Base-by-base conservation (phyloP, 768 basidiomycete genomes). In the Termitomyces sp. region DNA sequence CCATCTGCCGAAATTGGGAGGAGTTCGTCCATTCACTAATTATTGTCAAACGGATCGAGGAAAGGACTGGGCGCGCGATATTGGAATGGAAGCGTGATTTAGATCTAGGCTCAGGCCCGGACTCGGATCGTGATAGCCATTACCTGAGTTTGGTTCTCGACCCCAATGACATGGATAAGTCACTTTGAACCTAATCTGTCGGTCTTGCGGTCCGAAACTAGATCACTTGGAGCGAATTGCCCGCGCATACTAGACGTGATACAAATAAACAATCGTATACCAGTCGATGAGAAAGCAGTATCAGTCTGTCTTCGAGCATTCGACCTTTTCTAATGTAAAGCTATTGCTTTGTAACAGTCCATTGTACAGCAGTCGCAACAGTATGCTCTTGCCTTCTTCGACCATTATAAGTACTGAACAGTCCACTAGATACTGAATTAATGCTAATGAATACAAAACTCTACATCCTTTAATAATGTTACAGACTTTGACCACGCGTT, bases 141-240 rank as follows among this genome's bases (percentile, higher is more conserved):
- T 53, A 53, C 33, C 26, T 44, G 42, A 44, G 52, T 44, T n/a
- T 53, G 42, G 42, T 44, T 53, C 52, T 53, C 14, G 31, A 53
- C 23, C 52, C 52, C 30, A n/a, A 23, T 14, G 43, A 53, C 8
- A 44, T 21, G 19, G 52, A 44, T 15, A 33, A 45, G 26, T 51
- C 40, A 5, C n/a, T 37, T 40, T 28, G 38, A 41, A 30, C 17
- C 40, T 17, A 17, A n/a, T n/a, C 17, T 6, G 15, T 51, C 26
- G 50, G 50, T 51, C 38, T 28, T n/a, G 5, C 50, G 38, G 50
- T 30, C 50, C 50, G 50, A 40, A 12, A 19, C 30, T 23, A 40
- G 11, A 40, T 1, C n/a, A 17, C n/a, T 28, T 2, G 49, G 21
- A 37, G 15, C 21, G 15, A 49, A n/a, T 28, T 28, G 2, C 21